Evolutionary conservation across 495 filamentous ascomycete genomes (phyloP).

Genomic region (Jackrogersella multiformis): DNA sequence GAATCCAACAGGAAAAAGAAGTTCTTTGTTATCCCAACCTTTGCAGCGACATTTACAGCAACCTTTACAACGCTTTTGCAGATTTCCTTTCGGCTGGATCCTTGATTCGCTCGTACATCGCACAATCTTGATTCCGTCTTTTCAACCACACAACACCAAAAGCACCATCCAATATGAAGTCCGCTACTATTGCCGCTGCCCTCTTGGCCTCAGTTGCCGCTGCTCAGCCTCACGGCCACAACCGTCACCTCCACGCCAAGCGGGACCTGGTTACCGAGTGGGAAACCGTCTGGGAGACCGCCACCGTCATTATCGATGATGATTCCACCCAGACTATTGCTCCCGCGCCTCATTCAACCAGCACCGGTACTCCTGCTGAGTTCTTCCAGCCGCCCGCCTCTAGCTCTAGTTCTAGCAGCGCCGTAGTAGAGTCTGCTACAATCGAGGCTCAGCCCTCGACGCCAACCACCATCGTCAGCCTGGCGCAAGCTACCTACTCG

Average conservation of each 20-base stretch:
- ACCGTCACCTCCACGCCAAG: constrained; percentile 52
- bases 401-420: constrained; percentile 18
- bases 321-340: constrained; percentile 52
- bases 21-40: constrained; percentile 23
- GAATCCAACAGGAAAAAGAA: constrained; percentile 14
- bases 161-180: constrained; percentile 57
- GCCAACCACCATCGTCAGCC: constrained; percentile 25
- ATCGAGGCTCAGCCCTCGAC: background rate
- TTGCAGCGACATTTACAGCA: too few species aligned
- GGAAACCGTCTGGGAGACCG: constrained; percentile 58
- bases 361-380: constrained; percentile 45
- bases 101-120: constrained; percentile 18
- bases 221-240: constrained; percentile 57
- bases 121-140: constrained; percentile 19
- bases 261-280: constrained; percentile 57
- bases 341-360: constrained; percentile 41
- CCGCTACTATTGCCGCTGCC: constrained; percentile 51
- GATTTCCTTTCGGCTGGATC: constrained; percentile 37
- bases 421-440: constrained; percentile 1
- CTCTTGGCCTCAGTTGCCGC: constrained; percentile 55
- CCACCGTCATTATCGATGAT: constrained; percentile 57
- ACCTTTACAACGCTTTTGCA: constrained; percentile 28
- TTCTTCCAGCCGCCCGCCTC: constrained; percentile 52
- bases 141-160: constrained; percentile 20
- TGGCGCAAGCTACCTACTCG: constrained; percentile 20